These are phyloP conservation scores for Leccinum laetum DNA, from an alignment of 1,284 basidiomycete genomes.

Conservation along the genomic window DNA sequence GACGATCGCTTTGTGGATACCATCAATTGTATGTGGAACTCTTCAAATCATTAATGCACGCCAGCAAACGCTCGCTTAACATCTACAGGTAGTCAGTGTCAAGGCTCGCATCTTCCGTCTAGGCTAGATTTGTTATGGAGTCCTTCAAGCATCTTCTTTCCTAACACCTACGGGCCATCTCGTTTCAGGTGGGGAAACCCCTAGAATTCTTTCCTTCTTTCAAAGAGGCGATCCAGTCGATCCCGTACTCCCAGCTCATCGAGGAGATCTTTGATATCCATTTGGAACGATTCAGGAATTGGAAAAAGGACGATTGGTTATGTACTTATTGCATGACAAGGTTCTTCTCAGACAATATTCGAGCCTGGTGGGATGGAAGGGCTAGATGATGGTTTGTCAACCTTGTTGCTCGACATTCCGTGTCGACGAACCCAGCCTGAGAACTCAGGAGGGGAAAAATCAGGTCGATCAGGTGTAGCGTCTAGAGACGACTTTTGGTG, in stretches of 20 bases:
- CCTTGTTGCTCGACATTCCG: neutral
- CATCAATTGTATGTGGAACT: conserved; percentile 26
- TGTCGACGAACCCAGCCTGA: no score
- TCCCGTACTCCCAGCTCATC: conserved; percentile 23
- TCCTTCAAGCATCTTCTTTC: neutral
- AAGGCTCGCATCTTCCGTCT: conserved; percentile 13
- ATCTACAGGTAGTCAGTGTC: conserved; percentile 19
- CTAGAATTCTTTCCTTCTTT: conserved; percentile 12
- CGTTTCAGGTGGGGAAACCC: neutral
- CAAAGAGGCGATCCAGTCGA: conserved; percentile 6
- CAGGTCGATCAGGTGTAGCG: neutral
- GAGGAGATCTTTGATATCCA: conserved; percentile 30
- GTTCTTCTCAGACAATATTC: conserved; percentile 22
- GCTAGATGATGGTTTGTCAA: neutral
- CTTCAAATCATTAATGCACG: neutral
- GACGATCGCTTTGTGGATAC: conserved; percentile 16
- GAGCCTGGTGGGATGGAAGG: conserved; percentile 27
- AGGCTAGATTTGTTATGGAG: conserved; percentile 25
- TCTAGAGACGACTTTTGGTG: neutral
- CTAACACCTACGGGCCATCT: neutral
- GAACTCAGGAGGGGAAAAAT: no score
- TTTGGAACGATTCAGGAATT: conserved; percentile 24
- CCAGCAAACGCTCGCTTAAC: neutral
- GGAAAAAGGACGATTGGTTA: conserved; percentile 19
- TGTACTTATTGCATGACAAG: neutral